These are phyloP conservation scores for Fraxinus pennsylvanica DNA, from an alignment of 257 asterid genomes.

Conservation along the genomic window DNA sequence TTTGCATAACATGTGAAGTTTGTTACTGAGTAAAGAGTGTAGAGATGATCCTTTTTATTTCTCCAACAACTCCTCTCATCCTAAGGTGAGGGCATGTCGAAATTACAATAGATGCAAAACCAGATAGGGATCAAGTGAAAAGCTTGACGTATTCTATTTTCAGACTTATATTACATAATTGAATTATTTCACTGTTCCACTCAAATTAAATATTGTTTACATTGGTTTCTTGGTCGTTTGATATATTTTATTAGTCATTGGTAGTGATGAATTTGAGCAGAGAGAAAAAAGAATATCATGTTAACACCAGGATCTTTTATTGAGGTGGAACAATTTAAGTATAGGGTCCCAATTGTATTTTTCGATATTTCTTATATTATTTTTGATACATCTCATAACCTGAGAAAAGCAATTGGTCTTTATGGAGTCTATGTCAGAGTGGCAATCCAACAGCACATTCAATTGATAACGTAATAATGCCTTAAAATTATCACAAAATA, in stretches of 20 bases:
- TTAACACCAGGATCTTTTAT: background rate
- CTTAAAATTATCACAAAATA: constrained; percentile 7
- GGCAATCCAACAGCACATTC: background rate
- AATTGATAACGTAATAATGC: background rate
- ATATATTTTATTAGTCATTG: too few species aligned
- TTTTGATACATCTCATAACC: background rate
- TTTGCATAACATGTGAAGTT: too few species aligned
- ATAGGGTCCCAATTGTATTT: background rate
- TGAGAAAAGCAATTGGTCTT: background rate
- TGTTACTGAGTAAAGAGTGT: too few species aligned
- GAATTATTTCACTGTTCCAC: background rate
- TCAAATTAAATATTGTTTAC: too few species aligned
- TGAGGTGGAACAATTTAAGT: background rate
- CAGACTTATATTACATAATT: too few species aligned
- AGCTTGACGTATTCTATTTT: background rate
- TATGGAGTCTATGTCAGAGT: background rate
- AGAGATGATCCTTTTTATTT: too few species aligned
- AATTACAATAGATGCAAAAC: background rate
- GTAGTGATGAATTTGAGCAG: too few species aligned
- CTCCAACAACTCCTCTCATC: too few species aligned
- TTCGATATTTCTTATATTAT: background rate
- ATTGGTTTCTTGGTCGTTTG: too few species aligned
- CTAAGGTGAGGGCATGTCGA: too few species aligned
- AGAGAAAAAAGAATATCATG: too few species aligned
- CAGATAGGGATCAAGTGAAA: background rate